Evolutionary conservation across 1,284 basidiomycete species (phyloP).

Genomic region (Wolfiporia cocos): DNA sequence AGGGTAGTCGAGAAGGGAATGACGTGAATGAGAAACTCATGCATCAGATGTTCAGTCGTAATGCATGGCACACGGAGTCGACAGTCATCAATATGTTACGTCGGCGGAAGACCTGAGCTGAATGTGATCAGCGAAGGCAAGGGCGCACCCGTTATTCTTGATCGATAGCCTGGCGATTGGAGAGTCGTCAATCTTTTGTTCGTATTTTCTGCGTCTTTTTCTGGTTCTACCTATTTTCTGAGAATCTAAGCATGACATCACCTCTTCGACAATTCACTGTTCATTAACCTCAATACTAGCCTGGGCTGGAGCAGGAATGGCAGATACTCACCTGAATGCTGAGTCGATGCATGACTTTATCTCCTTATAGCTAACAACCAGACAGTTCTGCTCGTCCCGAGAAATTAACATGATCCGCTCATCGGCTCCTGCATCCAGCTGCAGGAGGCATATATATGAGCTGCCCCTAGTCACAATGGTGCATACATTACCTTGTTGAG

Average conservation of each 20-base stretch:
- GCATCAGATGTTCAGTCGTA: too few relatives aligned
- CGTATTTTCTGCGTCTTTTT: slow-evolving; percentile 25
- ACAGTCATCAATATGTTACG: too few relatives aligned
- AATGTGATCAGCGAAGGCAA: too few relatives aligned
- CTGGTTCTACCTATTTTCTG: slow-evolving; percentile 23
- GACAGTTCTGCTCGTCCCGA: slow-evolving; percentile 91
- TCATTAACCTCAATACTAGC: slow-evolving; percentile 3
- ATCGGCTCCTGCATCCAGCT: slow-evolving; percentile 91
- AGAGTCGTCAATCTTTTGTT: slow-evolving; percentile 15
- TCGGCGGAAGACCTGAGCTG: too few relatives aligned
- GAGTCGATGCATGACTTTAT: slow-evolving; percentile 82
- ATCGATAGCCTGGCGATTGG: too few relatives aligned
- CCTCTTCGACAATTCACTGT: slow-evolving; percentile 22
- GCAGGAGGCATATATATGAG: slow-evolving; percentile 7
- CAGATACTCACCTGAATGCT: slow-evolving; percentile 56
- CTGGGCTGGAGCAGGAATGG: background rate
- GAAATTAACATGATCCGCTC: slow-evolving; percentile 94
- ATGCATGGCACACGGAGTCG: too few relatives aligned
- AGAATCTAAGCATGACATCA: slow-evolving; percentile 6
- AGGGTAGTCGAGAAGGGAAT: too few relatives aligned
- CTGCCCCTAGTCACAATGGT: background rate
- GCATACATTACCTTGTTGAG: slow-evolving; percentile 71
- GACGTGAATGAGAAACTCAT: too few relatives aligned
- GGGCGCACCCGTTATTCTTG: too few relatives aligned
- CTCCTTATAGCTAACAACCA: slow-evolving; percentile 94